Conservation (phyloP, 768 basidiomycete genomes). For the Chalciporus piperatus region DNA sequence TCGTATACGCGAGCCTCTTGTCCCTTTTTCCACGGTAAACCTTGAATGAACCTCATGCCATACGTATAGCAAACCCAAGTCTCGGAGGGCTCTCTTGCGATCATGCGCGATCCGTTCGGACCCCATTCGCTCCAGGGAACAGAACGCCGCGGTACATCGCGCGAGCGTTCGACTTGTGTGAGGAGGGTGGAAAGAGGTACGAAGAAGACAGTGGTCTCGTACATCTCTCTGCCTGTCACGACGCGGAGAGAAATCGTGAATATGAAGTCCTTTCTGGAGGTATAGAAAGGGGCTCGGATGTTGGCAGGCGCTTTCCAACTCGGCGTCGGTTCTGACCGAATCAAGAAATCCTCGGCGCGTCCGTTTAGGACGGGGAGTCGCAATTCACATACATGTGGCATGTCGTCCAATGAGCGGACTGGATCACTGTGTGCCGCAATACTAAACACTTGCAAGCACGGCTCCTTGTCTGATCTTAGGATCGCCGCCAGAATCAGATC, state of each 20-base stretch:
- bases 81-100: slow-evolving; percentile 25
- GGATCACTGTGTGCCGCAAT: slow-evolving; percentile 8
- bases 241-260: slow-evolving; percentile 30
- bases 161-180: slow-evolving; percentile 19
- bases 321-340: slow-evolving; percentile 35
- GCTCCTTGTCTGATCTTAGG: slow-evolving; percentile 1
- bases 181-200: slow-evolving; percentile 32
- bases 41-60: slow-evolving; percentile 32
- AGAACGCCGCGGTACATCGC: neutral
- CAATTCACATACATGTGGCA: slow-evolving; percentile 26
- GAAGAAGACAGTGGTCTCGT: slow-evolving; percentile 24
- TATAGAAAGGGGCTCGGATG: slow-evolving; percentile 19
- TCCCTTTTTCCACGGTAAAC: slow-evolving; percentile 20
- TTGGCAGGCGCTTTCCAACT: slow-evolving; percentile 19
- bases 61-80: slow-evolving; percentile 37
- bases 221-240: neutral
- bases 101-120: slow-evolving; percentile 28
- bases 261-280: slow-evolving; percentile 28
- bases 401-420: slow-evolving; percentile 7
- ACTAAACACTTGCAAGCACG: slow-evolving; percentile 19
- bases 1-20: slow-evolving; percentile 29
- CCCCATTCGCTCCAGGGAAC: slow-evolving; percentile 35
- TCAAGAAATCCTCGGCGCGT: slow-evolving; percentile 18
- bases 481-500: slow-evolving; percentile 24
- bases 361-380: slow-evolving; percentile 22